phyloP scores from a whole-genome alignment of 768 basidiomycete genomes.

The Leucocoprinus leucothites region DNA sequence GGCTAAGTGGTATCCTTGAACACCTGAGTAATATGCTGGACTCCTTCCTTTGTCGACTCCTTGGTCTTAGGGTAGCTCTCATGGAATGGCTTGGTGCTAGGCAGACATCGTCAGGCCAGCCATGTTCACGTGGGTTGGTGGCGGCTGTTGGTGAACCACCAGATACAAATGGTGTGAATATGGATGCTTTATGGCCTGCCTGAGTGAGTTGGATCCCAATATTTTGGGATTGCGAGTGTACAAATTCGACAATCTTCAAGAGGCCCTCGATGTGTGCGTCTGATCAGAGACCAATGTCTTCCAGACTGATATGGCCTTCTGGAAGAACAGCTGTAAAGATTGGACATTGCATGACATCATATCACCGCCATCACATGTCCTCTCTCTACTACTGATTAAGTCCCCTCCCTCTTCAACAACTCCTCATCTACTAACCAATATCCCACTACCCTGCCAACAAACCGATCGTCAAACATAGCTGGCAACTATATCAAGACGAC shows the following conservation, averaged over 20 bases:
- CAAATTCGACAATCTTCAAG: constrained; percentile 60
- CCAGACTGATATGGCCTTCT: constrained; percentile 63
- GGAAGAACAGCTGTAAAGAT: too few species aligned
- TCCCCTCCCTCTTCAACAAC: too few species aligned
- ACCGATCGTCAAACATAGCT: too few species aligned
- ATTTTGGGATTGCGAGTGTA: constrained; percentile 67
- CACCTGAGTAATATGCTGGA: constrained; percentile 52
- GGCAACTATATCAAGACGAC: too few species aligned
- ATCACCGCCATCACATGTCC: too few species aligned
- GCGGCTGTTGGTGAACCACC: constrained; percentile 11
- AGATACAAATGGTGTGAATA: constrained; percentile 57
- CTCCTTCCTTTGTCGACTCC: constrained; percentile 53
- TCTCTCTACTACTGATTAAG: too few species aligned
- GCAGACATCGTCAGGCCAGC: constrained; percentile 55
- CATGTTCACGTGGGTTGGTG: constrained; percentile 37
- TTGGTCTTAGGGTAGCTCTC: constrained; percentile 48
- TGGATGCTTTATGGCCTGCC: constrained; percentile 74
- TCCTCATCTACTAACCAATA: too few species aligned
- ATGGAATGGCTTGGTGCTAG: constrained; percentile 46
- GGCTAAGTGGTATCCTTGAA: constrained; percentile 51
- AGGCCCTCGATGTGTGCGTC: constrained; percentile 46
- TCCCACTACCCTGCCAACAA: too few species aligned
- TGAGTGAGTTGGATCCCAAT: constrained; percentile 76
- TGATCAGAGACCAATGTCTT: constrained; percentile 63
- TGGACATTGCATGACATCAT: too few species aligned